Percentiles rank a stretch among this genome's conserved stretches.
These are phyloP conservation scores for Colletotrichum tanaceti DNA, from an alignment of 2,329 filamentous ascomycete species.

Conservation along the genomic window DNA sequence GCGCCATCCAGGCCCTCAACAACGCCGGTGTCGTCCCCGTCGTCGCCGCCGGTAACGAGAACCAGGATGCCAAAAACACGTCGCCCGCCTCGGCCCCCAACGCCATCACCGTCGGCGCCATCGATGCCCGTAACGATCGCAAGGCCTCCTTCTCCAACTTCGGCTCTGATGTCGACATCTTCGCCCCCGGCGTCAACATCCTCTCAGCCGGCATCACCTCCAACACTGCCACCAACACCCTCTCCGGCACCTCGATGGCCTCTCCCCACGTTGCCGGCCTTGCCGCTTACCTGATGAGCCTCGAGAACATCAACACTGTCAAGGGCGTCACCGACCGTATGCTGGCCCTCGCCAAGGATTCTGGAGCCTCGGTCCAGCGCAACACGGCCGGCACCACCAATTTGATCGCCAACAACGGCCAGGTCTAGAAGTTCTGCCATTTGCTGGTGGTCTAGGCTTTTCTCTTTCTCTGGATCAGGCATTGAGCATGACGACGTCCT, in stretches of 20 bases:
- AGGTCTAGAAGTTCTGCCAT: slow-evolving; percentile 41
- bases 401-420: slow-evolving; percentile 69
- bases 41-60: slow-evolving; percentile 71
- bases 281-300: slow-evolving; percentile 73
- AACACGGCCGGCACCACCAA: slow-evolving; percentile 60
- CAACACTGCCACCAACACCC: slow-evolving; percentile 56
- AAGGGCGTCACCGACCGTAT: slow-evolving; percentile 60
- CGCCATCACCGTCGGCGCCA: slow-evolving; percentile 70
- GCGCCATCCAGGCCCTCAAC: slow-evolving; percentile 62
- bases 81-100: slow-evolving; percentile 67
- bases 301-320: slow-evolving; percentile 62
- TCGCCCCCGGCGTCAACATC: slow-evolving; percentile 66
- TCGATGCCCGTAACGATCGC: slow-evolving; percentile 62
- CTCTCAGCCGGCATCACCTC: slow-evolving; percentile 64
- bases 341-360: slow-evolving; percentile 62
- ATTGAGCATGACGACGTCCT: slow-evolving; percentile 22
- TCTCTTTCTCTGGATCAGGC: not conserved
- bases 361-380: slow-evolving; percentile 57
- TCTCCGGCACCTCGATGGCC: slow-evolving; percentile 73
- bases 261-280: slow-evolving; percentile 75
- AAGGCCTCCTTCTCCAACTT: slow-evolving; percentile 70
- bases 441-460: slow-evolving; percentile 1
- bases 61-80: slow-evolving; percentile 60
- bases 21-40: slow-evolving; percentile 65
- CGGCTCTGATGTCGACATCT: slow-evolving; percentile 64